Evolutionary conservation across 108 stramenopile species (phyloP).

Genomic region (Epipyxis sp.): DNA sequence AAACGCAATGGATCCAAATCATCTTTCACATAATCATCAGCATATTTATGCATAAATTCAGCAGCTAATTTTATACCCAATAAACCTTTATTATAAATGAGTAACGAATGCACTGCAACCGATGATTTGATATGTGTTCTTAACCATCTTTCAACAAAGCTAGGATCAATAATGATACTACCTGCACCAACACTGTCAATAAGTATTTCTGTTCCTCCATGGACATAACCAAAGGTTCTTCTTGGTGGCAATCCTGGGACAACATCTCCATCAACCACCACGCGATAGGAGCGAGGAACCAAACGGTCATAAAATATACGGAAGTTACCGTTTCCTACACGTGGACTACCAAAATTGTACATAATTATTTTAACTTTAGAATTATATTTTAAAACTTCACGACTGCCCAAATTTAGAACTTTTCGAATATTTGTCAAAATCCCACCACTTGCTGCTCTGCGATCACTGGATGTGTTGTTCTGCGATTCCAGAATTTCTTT

Average conservation of each 20-base stretch:
- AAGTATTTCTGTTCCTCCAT: slow-evolving; percentile 46
- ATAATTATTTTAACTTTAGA: slow-evolving; percentile 39
- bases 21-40: neutral
- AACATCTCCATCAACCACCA: slow-evolving; percentile 53
- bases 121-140: slow-evolving; percentile 24
- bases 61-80: slow-evolving; percentile 12
- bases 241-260: slow-evolving; percentile 44
- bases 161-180: slow-evolving; percentile 48
- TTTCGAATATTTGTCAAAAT: no score
- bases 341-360: slow-evolving; percentile 50
- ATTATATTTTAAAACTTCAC: no score
- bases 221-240: slow-evolving; percentile 38
- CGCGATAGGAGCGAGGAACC: slow-evolving; percentile 46
- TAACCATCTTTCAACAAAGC: slow-evolving; percentile 46
- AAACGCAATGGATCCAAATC: neutral
- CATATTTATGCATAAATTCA: neutral
- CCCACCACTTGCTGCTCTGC: no score
- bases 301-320: slow-evolving; percentile 17
- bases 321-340: slow-evolving; percentile 48
- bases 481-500: no score
- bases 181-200: slow-evolving; percentile 45
- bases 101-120: slow-evolving; percentile 15
- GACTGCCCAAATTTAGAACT: no score
- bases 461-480: no score
- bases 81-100: slow-evolving; percentile 23